Evolutionary conservation across 805 yeast species (phyloP).

Genomic region (Metschnikowia gelsemii): DNA sequence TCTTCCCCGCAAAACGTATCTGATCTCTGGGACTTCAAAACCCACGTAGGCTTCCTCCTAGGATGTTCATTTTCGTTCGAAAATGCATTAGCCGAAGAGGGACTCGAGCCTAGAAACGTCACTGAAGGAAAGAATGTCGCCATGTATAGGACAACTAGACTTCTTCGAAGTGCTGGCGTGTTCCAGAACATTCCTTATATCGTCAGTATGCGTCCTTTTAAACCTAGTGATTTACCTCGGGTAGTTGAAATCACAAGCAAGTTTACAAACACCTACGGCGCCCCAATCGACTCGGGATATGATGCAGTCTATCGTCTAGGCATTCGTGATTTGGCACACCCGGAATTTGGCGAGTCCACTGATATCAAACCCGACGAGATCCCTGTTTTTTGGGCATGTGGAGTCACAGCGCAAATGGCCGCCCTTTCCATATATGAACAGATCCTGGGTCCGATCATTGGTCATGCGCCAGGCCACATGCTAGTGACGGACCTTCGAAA

Average conservation of each 20-base stretch:
- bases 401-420: conserved; percentile 42
- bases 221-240: conserved; percentile 24
- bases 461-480: conserved; percentile 40
- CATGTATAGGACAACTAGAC: conserved; percentile 13
- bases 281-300: conserved; percentile 43
- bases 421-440: conserved; percentile 26
- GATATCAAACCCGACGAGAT: conserved; percentile 33
- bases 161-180: conserved; percentile 29
- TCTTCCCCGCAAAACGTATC: conserved; percentile 24
- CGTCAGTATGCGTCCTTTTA: conserved; percentile 45
- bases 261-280: conserved; percentile 38
- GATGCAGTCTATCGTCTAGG: conserved; percentile 38
- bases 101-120: conserved; percentile 30
- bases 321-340: conserved; percentile 28
- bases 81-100: conserved; percentile 28
- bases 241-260: conserved; percentile 32
- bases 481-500: conserved; percentile 33
- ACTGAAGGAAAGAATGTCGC: conserved; percentile 13
- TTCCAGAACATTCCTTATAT: conserved; percentile 33
- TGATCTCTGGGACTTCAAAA: conserved; percentile 30
- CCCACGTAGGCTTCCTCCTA: conserved; percentile 41
- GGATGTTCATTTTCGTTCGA: conserved; percentile 47
- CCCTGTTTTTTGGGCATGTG: conserved; percentile 48
- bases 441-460: conserved; percentile 31
- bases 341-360: conserved; percentile 39